These are phyloP conservation scores for Fremontodendron californicum DNA, from an alignment of 345 rosid species.

Conservation along the genomic window DNA sequence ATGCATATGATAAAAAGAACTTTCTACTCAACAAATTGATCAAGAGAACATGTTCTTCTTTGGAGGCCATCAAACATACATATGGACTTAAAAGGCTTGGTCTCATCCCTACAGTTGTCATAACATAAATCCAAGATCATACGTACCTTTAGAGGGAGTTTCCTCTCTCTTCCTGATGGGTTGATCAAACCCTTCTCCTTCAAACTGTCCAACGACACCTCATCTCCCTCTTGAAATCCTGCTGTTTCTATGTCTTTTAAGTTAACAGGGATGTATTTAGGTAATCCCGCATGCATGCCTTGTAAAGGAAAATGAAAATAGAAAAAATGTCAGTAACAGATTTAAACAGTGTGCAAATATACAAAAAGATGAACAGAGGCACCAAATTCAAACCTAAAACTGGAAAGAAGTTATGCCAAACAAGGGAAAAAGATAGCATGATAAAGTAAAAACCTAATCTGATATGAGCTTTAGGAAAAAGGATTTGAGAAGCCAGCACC, in stretches of 20 bases:
- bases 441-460: not conserved
- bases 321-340: slow-evolving; percentile 13
- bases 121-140: not conserved
- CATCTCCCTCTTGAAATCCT: slow-evolving; percentile 87
- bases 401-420: not conserved
- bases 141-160: slow-evolving; percentile 76
- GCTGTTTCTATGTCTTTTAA: slow-evolving; percentile 67
- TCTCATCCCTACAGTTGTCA: not conserved
- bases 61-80: not conserved
- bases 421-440: not conserved
- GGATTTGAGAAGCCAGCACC: not conserved
- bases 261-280: slow-evolving; percentile 75
- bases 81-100: not conserved
- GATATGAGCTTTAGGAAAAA: not conserved
- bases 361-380: not conserved
- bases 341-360: not conserved
- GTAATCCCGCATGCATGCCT: slow-evolving; percentile 89
- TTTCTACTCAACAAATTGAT: not conserved
- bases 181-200: slow-evolving; percentile 78
- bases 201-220: slow-evolving; percentile 75
- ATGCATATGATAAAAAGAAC: not conserved
- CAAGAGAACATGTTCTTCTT: not conserved
- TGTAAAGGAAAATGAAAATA: slow-evolving; percentile 12
- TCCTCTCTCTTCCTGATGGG: slow-evolving; percentile 93
- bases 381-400: not conserved